Evolutionary conservation across 768 basidiomycete genomes (phyloP).

Genomic region (Amanita muscaria): DNA sequence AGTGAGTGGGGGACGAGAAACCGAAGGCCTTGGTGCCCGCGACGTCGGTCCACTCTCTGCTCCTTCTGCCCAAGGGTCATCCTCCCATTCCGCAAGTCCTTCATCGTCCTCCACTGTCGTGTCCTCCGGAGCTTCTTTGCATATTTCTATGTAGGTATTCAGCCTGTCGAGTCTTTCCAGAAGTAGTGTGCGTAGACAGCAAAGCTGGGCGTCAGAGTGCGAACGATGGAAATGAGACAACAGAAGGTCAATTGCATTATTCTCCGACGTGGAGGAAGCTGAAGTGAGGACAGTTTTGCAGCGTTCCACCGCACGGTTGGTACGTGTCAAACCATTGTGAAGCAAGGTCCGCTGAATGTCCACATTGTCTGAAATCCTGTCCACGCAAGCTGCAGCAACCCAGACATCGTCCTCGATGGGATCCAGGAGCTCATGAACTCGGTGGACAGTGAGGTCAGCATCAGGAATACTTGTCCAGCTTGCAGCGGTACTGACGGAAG

Average conservation of each 20-base stretch:
- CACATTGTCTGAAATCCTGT: slow-evolving; percentile 54
- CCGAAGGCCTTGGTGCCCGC: too few species aligned
- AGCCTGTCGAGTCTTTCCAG: slow-evolving; percentile 60
- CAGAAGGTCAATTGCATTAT: slow-evolving; percentile 23
- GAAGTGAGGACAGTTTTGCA: slow-evolving; percentile 29
- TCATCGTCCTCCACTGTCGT: slow-evolving; percentile 36
- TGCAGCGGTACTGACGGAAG: slow-evolving; percentile 28
- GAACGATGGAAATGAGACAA: slow-evolving; percentile 45
- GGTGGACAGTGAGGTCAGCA: slow-evolving; percentile 44
- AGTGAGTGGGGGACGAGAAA: too few species aligned
- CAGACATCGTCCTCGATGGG: slow-evolving; percentile 60
- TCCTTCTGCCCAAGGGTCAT: slow-evolving; percentile 67
- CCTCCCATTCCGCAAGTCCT: slow-evolving; percentile 61
- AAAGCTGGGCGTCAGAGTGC: slow-evolving; percentile 58
- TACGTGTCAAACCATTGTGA: slow-evolving; percentile 55
- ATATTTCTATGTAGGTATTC: slow-evolving; percentile 64
- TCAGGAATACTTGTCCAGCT: slow-evolving; percentile 53
- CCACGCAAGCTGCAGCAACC: slow-evolving; percentile 67
- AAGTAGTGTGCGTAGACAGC: slow-evolving; percentile 57
- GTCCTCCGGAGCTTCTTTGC: slow-evolving; percentile 29
- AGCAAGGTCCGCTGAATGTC: slow-evolving; percentile 50
- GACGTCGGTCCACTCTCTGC: too few species aligned
- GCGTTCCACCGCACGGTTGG: slow-evolving; percentile 37
- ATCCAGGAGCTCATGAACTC: slow-evolving; percentile 38
- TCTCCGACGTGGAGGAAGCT: slow-evolving; percentile 8